Conservation (phyloP, 2,329 filamentous ascomycete species). For the Talaromyces sp. region DNA sequence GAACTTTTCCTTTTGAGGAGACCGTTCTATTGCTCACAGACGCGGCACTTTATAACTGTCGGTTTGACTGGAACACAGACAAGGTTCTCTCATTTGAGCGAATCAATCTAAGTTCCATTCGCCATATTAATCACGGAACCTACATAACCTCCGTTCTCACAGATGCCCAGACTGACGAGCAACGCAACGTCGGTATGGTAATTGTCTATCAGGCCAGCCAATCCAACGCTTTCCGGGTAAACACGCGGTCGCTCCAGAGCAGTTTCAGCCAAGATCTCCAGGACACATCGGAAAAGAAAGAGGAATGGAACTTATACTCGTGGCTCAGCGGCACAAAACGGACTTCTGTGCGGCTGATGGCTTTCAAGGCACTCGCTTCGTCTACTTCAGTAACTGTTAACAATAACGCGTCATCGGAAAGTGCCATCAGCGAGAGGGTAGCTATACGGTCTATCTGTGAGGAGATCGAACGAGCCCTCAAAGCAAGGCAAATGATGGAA, state of each 20-base stretch:
- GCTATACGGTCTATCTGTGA: conserved; percentile 63
- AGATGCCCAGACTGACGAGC: conserved; percentile 68
- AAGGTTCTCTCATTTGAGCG: conserved; percentile 91
- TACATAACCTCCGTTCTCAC: conserved; percentile 90
- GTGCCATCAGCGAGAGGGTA: conserved; percentile 47
- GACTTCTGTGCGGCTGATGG: conserved; percentile 36
- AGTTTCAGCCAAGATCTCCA: conserved; percentile 50
- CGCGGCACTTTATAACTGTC: conserved; percentile 78
- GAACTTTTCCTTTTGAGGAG: conserved; percentile 75
- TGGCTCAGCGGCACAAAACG: conserved; percentile 34
- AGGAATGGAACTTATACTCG: conserved; percentile 42
- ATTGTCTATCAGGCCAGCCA: conserved; percentile 71
- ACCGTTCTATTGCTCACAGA: conserved; percentile 84
- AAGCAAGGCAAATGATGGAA: conserved; percentile 40
- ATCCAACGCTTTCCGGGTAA: conserved; percentile 70
- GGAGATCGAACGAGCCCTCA: conserved; percentile 69
- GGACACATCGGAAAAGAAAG: conserved; percentile 24
- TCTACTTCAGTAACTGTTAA: conserved; percentile 28
- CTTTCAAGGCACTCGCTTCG: conserved; percentile 43
- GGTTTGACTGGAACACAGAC: conserved; percentile 91
- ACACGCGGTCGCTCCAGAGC: conserved; percentile 71
- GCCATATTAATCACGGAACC: conserved; percentile 70
- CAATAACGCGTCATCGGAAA: conserved; percentile 21
- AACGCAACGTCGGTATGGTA: conserved; percentile 78
- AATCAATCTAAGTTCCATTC: conserved; percentile 70